Evolutionary conservation across 305 asterid species (phyloP).

Genomic region (Ruellia speciosa): DNA sequence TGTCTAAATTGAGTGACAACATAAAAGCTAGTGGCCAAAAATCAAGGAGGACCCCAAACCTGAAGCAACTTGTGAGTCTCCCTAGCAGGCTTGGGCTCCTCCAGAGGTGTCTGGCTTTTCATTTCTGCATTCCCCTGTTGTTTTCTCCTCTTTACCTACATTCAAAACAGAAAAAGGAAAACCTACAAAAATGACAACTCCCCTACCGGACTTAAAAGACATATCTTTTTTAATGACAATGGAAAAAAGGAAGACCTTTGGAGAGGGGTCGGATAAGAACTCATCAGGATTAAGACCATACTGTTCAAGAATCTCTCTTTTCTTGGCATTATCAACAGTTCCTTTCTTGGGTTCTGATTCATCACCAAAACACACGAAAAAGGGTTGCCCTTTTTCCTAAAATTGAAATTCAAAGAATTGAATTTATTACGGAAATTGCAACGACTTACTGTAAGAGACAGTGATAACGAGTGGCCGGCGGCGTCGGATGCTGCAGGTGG

Average conservation of each 20-base stretch:
- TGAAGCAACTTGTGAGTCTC: conserved; percentile 96
- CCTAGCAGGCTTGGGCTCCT: conserved; percentile 57
- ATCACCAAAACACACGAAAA: conserved; percentile 5
- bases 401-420: not conserved
- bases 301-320: conserved; percentile 60
- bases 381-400: not conserved
- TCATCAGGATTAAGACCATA: conserved; percentile 77
- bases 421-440: conserved; percentile 2
- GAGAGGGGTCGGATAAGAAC: conserved; percentile 48
- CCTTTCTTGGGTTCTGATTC: conserved; percentile 49
- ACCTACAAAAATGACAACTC: not conserved
- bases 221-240: not conserved
- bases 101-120: conserved; percentile 26
- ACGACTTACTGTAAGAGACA: conserved; percentile 45
- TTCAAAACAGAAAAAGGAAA: conserved; percentile 7
- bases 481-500: conserved; percentile 21
- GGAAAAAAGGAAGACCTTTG: conserved; percentile 40
- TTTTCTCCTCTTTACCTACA: conserved; percentile 50
- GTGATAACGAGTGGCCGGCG: conserved; percentile 36
- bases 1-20: not conserved
- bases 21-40: not conserved
- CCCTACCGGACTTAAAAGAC: no score
- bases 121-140: conserved; percentile 34
- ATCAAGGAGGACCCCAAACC: conserved; percentile 33
- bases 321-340: conserved; percentile 32